phyloP scores from a whole-genome alignment of 305 asterid genomes.

The Galium porrigens region DNA sequence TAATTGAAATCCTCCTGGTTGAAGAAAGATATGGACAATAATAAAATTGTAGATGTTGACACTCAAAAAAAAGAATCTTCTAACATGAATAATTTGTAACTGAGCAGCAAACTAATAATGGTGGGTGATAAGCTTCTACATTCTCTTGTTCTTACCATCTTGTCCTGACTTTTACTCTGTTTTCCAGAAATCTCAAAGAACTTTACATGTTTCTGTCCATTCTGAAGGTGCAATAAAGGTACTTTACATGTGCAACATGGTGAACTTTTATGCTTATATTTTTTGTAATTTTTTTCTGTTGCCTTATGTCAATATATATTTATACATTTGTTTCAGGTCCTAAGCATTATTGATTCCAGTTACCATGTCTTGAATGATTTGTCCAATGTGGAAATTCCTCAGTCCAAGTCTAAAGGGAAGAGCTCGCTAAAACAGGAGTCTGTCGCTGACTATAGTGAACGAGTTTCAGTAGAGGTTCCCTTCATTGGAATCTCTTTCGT shows the following conservation, averaged over 20 bases:
- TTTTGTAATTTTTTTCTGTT: constrained; percentile 14
- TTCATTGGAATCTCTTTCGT: constrained; percentile 79
- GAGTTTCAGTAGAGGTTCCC: constrained; percentile 54
- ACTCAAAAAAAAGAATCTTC: neutral
- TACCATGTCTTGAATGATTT: constrained; percentile 61
- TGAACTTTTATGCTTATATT: constrained; percentile 6
- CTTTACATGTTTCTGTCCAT: constrained; percentile 64
- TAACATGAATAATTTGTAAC: neutral
- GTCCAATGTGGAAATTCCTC: constrained; percentile 43
- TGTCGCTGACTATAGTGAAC: constrained; percentile 46
- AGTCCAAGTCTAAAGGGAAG: constrained; percentile 40
- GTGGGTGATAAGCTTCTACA: neutral
- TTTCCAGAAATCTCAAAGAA: constrained; percentile 83
- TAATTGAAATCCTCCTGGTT: constrained; percentile 1
- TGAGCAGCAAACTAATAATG: neutral
- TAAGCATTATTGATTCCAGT: constrained; percentile 72
- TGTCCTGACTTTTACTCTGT: constrained; percentile 17
- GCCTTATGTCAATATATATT: constrained; percentile 15
- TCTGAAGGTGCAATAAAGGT: constrained; percentile 98
- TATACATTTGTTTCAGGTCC: constrained; percentile 43
- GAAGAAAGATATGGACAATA: neutral
- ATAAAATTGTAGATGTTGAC: neutral
- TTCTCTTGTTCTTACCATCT: neutral
- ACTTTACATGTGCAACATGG: neutral
- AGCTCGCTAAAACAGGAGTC: constrained; percentile 37